These are phyloP conservation scores for Dillenia suffruticosa DNA, from an alignment of 164 flowering plant genomes.

Conservation along the genomic window DNA sequence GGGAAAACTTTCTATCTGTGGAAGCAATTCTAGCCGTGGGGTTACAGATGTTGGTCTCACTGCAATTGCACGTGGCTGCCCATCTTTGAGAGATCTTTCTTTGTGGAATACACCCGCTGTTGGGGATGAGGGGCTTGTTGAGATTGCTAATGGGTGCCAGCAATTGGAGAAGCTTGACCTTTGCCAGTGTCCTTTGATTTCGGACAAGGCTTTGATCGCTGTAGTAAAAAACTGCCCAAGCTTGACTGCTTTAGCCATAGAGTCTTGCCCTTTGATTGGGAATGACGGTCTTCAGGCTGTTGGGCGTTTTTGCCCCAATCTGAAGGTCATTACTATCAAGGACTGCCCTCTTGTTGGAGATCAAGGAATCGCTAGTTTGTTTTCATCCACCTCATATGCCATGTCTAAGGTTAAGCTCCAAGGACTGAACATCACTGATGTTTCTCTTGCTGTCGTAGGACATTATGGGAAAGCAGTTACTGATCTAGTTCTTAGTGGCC, in stretches of 20 bases:
- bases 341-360: constrained; percentile 75
- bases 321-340: constrained; percentile 51
- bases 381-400: constrained; percentile 42
- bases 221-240: constrained; percentile 66
- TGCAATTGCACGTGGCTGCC: constrained; percentile 74
- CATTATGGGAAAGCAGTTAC: constrained; percentile 69
- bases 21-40: constrained; percentile 39
- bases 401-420: constrained; percentile 69
- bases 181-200: constrained; percentile 50
- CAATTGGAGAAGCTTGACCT: constrained; percentile 73
- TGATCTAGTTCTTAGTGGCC: constrained; percentile 48
- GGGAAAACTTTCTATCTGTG: constrained; percentile 68
- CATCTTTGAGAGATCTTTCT: constrained; percentile 61
- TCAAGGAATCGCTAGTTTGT: constrained; percentile 62
- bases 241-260: constrained; percentile 48
- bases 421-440: constrained; percentile 54
- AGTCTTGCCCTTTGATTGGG: constrained; percentile 63
- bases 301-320: constrained; percentile 51
- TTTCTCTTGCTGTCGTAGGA: constrained; percentile 80
- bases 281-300: constrained; percentile 61
- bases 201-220: constrained; percentile 61
- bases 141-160: constrained; percentile 65
- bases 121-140: constrained; percentile 58
- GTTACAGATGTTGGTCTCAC: constrained; percentile 63
- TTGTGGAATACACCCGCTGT: constrained; percentile 56